phyloP scores from a whole-genome alignment of 73 alveolate genomes.

The Symbiodinium natans region DNA sequence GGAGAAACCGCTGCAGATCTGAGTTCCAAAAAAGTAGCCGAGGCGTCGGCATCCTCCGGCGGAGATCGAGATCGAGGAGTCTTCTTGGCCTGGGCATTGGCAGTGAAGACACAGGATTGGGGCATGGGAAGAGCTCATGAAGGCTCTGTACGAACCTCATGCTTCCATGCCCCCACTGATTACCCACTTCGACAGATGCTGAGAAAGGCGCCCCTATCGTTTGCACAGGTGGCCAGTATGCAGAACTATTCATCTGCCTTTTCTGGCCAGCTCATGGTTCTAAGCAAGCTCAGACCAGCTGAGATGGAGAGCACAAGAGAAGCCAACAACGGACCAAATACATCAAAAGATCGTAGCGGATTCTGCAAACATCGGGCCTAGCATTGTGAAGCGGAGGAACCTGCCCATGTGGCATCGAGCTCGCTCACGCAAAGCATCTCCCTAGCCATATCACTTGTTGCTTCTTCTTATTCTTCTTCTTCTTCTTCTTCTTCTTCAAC shows the following conservation, averaged over 20 bases:
- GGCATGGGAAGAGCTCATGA: too few species aligned
- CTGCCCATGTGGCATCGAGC: neutral
- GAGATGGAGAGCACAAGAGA: too few species aligned
- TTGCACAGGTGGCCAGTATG: conserved; percentile 45
- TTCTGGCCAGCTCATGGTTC: neutral
- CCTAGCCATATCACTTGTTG: too few species aligned
- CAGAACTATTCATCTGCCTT: neutral
- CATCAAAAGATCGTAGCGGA: neutral
- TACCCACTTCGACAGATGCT: neutral
- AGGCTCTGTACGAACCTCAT: too few species aligned
- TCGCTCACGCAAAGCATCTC: too few species aligned
- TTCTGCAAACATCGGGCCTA: too few species aligned
- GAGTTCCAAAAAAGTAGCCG: neutral
- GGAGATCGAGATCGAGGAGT: conserved; percentile 57
- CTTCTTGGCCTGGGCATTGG: conserved; percentile 38
- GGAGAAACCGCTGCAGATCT: neutral
- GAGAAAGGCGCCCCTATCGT: conserved; percentile 32
- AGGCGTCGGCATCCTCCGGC: conserved; percentile 24
- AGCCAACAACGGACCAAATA: neutral
- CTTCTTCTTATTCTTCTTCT: too few species aligned
- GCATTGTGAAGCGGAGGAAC: conserved; percentile 6
- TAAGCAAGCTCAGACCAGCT: too few species aligned
- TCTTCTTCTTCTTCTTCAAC: too few species aligned
- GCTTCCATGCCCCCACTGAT: too few species aligned
- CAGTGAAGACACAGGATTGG: neutral